phyloP scores from a whole-genome alignment of 495 filamentous ascomycete genomes.

The Physcia stellaris region DNA sequence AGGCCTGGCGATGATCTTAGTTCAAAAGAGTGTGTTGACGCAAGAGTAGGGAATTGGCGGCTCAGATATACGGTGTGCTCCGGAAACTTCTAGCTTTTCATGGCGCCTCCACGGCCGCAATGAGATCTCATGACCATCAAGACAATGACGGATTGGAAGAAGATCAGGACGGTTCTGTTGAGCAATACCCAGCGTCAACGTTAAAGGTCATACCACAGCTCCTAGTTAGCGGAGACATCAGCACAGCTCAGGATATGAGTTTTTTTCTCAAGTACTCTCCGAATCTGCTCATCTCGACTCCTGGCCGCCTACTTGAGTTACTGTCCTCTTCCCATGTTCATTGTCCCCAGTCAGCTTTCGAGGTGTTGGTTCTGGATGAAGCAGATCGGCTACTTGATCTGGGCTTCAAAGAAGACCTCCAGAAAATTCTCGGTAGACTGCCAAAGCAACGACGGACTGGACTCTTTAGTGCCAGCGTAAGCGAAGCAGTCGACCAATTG shows the following conservation, averaged over 20 bases:
- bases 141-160: constrained; percentile 28
- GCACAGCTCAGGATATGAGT: constrained; percentile 73
- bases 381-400: constrained; percentile 85
- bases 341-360: constrained; percentile 75
- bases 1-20: too few relatives aligned
- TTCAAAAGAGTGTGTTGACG: too few relatives aligned
- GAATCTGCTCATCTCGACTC: constrained; percentile 78
- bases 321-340: constrained; percentile 86
- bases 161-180: constrained; percentile 35
- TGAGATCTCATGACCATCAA: too few relatives aligned
- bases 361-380: constrained; percentile 85
- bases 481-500: constrained; percentile 81
- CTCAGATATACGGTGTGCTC: constrained; percentile 80
- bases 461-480: constrained; percentile 84
- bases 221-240: constrained; percentile 72
- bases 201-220: constrained; percentile 68
- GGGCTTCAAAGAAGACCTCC: constrained; percentile 86
- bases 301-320: constrained; percentile 76
- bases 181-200: constrained; percentile 28
- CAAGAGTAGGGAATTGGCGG: constrained; percentile 75
- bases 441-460: constrained; percentile 92
- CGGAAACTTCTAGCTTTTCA: constrained; percentile 69
- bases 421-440: constrained; percentile 66
- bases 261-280: constrained; percentile 65
- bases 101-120: constrained; percentile 50